Percentiles rank a stretch among this genome's conserved stretches.
Evolutionary conservation across 768 basidiomycete species (phyloP).

Genomic region (Russula foetens): DNA sequence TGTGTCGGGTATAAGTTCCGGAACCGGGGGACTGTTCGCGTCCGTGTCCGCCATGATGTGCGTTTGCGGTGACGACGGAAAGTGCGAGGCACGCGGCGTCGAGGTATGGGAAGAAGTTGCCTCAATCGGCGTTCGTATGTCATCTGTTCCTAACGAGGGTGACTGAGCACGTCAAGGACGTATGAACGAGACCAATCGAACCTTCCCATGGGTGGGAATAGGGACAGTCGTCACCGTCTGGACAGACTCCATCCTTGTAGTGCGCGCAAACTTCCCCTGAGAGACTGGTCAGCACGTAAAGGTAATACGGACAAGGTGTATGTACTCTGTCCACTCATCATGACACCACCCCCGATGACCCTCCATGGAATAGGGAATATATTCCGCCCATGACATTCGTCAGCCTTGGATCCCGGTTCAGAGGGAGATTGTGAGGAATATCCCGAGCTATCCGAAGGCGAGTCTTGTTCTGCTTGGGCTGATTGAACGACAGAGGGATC

Average conservation of each 20-base stretch:
- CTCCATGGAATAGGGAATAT: constrained; percentile 67
- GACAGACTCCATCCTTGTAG: constrained; percentile 24
- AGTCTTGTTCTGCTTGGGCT: not conserved
- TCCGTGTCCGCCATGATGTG: not conserved
- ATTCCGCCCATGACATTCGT: constrained; percentile 25
- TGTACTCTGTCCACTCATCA: constrained; percentile 40
- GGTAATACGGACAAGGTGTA: not conserved
- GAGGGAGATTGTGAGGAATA: not conserved
- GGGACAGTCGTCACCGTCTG: constrained; percentile 24
- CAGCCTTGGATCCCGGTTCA: not conserved
- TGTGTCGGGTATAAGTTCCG: constrained; percentile 1
- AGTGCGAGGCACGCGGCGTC: constrained; percentile 11
- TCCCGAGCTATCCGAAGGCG: not conserved
- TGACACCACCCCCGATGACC: constrained; percentile 73
- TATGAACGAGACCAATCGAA: not conserved
- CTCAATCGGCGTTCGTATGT: not conserved
- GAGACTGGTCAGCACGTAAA: not conserved
- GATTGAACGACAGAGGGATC: constrained; percentile 1
- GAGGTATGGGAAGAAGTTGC: not conserved
- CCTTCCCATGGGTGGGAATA: constrained; percentile 22
- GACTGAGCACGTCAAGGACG: not conserved
- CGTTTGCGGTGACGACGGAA: not conserved
- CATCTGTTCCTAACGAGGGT: not conserved
- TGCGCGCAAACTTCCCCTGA: constrained; percentile 24
- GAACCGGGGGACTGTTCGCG: not conserved